Conservation (phyloP, 768 basidiomycete species). For the Pleurotus pulmonarius region DNA sequence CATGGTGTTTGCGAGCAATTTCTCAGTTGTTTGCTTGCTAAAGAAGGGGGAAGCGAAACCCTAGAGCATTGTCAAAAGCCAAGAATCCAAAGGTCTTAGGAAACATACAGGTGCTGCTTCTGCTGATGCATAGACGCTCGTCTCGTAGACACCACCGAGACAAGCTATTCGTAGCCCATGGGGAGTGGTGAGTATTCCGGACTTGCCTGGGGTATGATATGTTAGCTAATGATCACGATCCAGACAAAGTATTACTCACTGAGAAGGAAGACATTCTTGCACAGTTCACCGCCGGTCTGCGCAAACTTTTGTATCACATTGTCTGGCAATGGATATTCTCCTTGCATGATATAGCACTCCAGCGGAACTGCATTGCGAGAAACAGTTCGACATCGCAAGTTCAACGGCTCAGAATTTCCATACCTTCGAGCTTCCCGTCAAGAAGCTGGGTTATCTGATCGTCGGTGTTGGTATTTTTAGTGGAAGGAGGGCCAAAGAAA, state of each 20-base stretch:
- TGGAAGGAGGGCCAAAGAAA: conserved; percentile 64
- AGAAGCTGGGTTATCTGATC: conserved; percentile 60
- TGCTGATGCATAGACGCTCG: conserved; percentile 51
- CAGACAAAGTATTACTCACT: conserved; percentile 47
- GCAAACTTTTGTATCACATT: conserved; percentile 72
- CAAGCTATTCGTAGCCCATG: conserved; percentile 83
- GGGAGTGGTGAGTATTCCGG: conserved; percentile 73
- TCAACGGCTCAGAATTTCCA: conserved; percentile 4
- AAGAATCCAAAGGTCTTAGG: not conserved
- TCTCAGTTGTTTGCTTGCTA: conserved; percentile 63
- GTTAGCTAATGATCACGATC: not conserved
- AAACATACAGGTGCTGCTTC: conserved; percentile 61
- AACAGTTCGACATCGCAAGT: not conserved
- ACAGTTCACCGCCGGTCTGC: conserved; percentile 74
- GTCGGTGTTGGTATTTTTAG: conserved; percentile 29
- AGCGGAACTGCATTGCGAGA: conserved; percentile 58
- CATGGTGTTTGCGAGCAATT: conserved; percentile 68
- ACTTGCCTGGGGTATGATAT: conserved; percentile 56
- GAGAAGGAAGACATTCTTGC: conserved; percentile 79
- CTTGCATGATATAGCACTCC: conserved; percentile 92
- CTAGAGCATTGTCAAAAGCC: conserved; percentile 28
- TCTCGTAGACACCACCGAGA: conserved; percentile 74
- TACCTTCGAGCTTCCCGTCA: conserved; percentile 66
- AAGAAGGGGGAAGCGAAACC: conserved; percentile 79
- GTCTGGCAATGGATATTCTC: conserved; percentile 69